Evolutionary conservation across 306 rosid genomes (phyloP), one percentile per base, ranked within the genome.

Genomic region (Medicago truncatula): DNA sequence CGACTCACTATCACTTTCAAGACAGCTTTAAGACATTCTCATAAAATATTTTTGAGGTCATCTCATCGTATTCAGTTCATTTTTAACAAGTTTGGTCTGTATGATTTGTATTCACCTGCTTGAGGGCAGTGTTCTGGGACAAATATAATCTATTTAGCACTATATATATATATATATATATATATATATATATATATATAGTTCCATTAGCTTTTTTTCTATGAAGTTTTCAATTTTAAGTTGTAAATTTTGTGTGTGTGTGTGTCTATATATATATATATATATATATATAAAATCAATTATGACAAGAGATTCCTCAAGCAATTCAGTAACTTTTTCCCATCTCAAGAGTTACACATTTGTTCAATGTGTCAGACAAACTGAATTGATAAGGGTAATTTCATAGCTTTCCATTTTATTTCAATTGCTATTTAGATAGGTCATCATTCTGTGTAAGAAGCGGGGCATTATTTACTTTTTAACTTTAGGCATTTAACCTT

Each of bases 301-400:
- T 23, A 58, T 23, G 39, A 38, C 6, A 17, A 23, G 65, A 16
- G 65, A 59, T 59, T 59, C 65, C 38, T 59, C 65, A 25, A 59
- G 65, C 17, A 23, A 23, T 13, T 56, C 31, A 9, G 61, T 11
- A 59, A 59, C 6, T 12, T 58, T 21, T 58, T 11, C 39, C 17
- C 64, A 58, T 23, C 18, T 59, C 40, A 17, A 53, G 39, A 25
- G 8, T 40, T 72, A 72, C 53, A 8, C 60, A 25, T 73, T 59
- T 40, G 17, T 59, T 57, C 64, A 36, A 58, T 23, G 77, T 73
- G 41, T 73, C 67, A 72, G 40, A 56, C 76, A 8, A 39, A 40
- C 56, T 72, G 67, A 61, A 72, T 21, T 72, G 67, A 72, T 31
- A 21, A 56, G 15, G 25, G 41, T 39, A 9, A 60, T 53, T 52